Base-by-base conservation (phyloP, 495 filamentous ascomycete species). In the Chaetomium fimeti region DNA sequence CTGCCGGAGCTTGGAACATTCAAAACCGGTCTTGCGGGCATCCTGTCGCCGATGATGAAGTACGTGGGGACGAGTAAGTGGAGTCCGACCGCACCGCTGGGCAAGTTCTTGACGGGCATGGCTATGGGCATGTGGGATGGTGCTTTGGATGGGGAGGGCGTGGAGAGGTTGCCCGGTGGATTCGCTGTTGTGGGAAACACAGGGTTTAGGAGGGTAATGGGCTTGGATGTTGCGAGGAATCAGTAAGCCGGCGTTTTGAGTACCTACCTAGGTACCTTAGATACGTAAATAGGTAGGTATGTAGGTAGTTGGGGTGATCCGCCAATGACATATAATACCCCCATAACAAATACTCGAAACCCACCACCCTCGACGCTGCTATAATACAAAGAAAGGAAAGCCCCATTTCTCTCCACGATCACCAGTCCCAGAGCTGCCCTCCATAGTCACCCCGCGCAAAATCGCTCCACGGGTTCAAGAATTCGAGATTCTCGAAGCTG, bases 51-150 rank as follows among this genome's bases (percentile, higher is more conserved):
- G 0, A 40, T 65, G 1, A n/a, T 53, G n/a, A 18, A 29, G 15
- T 55, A 71, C 0, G 49, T 5, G 22, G 47, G 18, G 36, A 70
- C 54, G n/a, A 38, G 65, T 0, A 32, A 61, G 0, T 75, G 78
- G 54, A 80, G 73, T 27, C 79, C 80, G 28, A 86, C 81, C 8
- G 71, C 63, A 32, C 71, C 66, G 1, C 68, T 82, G 47, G 82
- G 75, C 1, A 61, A 57, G 32, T 76, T 81, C 38, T 45, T 79
- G 58, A 80, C 82, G 0, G 82, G 86, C 60, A 71, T 91, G 78
- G 88, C 88, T 0, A 81, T 82, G 76, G 85, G 87, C 1, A 71
- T 67, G 67, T 69, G 55, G 40, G 77, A 83, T 45, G 77, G 76
- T n/a, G 72, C 76, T 47, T 60, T 82, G 12, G 67, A 55, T 27